A percentile compares a stretch with the other conserved stretches of the same genome.
phyloP scores from a whole-genome alignment of 495 filamentous ascomycete species.

The Daldinia grandis region DNA sequence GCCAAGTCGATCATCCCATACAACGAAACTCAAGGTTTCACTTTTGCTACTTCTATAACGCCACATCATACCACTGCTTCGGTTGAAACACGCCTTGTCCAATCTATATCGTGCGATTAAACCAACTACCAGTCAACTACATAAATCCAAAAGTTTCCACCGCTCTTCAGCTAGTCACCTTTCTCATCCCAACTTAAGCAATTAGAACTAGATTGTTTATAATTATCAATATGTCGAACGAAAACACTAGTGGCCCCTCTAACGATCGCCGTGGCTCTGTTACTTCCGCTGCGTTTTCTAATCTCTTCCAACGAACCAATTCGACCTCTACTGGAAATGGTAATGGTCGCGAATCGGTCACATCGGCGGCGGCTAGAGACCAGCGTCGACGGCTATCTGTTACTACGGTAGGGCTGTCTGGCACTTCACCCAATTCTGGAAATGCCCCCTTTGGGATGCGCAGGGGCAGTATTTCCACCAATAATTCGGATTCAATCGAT shows the following conservation, averaged over 20 bases:
- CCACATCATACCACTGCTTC: slow-evolving; percentile 38
- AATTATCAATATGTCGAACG: slow-evolving; percentile 44
- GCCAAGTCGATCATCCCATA: slow-evolving; percentile 28
- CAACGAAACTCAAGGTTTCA: slow-evolving; percentile 28
- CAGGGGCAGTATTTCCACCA: slow-evolving; percentile 78
- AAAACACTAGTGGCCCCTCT: slow-evolving; percentile 46
- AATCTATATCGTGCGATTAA: slow-evolving; percentile 28
- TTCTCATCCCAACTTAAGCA: slow-evolving; percentile 4
- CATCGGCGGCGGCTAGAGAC: slow-evolving; percentile 71
- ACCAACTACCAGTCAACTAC: not conserved
- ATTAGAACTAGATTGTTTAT: slow-evolving; percentile 3
- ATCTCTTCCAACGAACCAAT: slow-evolving; percentile 62
- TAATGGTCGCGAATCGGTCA: slow-evolving; percentile 69
- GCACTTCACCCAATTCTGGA: slow-evolving; percentile 72
- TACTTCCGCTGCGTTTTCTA: slow-evolving; percentile 62
- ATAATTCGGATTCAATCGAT: slow-evolving; percentile 77
- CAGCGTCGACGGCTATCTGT: slow-evolving; percentile 88
- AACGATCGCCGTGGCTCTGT: slow-evolving; percentile 64
- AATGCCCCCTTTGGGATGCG: slow-evolving; percentile 65
- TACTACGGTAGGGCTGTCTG: slow-evolving; percentile 82
- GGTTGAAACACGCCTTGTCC: slow-evolving; percentile 22
- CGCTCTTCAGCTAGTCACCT: not conserved
- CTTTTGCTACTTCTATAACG: slow-evolving; percentile 28
- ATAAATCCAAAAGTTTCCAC: slow-evolving; percentile 3
- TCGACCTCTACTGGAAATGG: slow-evolving; percentile 51